Evolutionary conservation across 2,329 filamentous ascomycete genomes (phyloP), one percentile per base, ranked within the genome.

Genomic region (Nannizziopsis barbatae): DNA sequence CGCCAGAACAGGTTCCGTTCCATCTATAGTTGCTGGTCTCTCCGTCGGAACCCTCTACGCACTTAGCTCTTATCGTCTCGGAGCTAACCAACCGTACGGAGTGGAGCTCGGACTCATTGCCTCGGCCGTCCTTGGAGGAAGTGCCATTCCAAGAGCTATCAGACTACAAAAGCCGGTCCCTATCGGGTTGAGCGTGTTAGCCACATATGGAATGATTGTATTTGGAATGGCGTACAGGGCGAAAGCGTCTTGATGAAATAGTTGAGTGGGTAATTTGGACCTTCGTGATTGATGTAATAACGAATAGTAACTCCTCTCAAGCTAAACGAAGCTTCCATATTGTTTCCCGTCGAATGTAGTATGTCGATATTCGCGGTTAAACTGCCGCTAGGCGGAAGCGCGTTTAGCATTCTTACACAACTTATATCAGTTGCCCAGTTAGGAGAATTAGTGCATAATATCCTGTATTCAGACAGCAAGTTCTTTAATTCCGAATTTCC

Each of bases 101-200:
- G 71, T 93, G 57, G 92, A 96, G 68, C 72, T 95, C 38, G 86
- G 84, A n/a, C 75, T 98, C 8, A 73, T 95, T 38, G 92, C 92
- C 3, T 94, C 86, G 0, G 60, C 87, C n/a, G 71, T 96, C 20
- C 76, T 98, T 32, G 90, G 77, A 1, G 88, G 87, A 15, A 84
- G 84, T 37, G 84, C 86, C 1, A 82, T 96, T 52, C 92, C 92
- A 10, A 77, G 92, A 45, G 92, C 88, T 3, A 80, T 98, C 60
- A 86, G 81, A 65, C 77, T 81, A 37, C 74, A 76, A 8, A 98
- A 96, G 76, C 85, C 86, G 0, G 77, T 98, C 45, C 90, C 92
- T 0, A 74, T 84, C 49, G 79, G 82, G 9, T 70, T 98, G 61
- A 90, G 86, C 61, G 61, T 88, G 42, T 62, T 96, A 60, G 87